Base-by-base conservation (phyloP, 768 basidiomycete species). In the Termitomyces eurrhizus region DNA sequence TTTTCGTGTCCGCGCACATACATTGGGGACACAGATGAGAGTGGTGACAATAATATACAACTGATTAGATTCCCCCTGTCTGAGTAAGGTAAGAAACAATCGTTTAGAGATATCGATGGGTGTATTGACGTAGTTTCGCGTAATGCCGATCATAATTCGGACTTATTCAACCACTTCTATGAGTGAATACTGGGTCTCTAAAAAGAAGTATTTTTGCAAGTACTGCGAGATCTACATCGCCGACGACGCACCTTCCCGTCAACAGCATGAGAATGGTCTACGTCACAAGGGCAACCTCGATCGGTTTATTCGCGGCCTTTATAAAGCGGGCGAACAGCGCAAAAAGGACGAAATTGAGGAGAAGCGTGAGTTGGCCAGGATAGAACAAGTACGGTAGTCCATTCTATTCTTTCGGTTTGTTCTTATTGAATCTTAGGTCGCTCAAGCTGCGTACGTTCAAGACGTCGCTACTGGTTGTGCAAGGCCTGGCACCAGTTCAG, bases 171-270 rank as follows among this genome's bases (percentile, higher is more conserved):
- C 32, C 14, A 52, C 61, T 64, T 67, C 66, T 71, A 95, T 94
- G 93, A 88, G 86, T 66, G 93, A 95, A 72, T 95, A 89, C 72
- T 95, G 93, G 93, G 89, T 95, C 63, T 92, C 92, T 29, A 87
- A 91, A 72, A 94, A 95, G 75, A 89, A 87, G 67, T 96, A 95
- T 75, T 90, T 85, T 71, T 97, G 95, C 87, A 94, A 95, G 72
- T 98, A 98, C 79, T 98, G 97, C 78, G 91, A 94, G 54, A 94
- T 93, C 64, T 98, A 89, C 78, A 98, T 99, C 62, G 85, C 94
- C 56, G 97, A 99, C 76, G 96, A 99, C 80, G 93, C 80, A 11
- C 90, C 97, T 62, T 98, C 96, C 1, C 83, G 92, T 55, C 80
- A 84, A 64, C 93, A 93, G 57, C 97, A 99, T 70, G 97, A 98